phyloP scores from a whole-genome alignment of 2,329 filamentous ascomycete species.

The Penicillium decumbens region DNA sequence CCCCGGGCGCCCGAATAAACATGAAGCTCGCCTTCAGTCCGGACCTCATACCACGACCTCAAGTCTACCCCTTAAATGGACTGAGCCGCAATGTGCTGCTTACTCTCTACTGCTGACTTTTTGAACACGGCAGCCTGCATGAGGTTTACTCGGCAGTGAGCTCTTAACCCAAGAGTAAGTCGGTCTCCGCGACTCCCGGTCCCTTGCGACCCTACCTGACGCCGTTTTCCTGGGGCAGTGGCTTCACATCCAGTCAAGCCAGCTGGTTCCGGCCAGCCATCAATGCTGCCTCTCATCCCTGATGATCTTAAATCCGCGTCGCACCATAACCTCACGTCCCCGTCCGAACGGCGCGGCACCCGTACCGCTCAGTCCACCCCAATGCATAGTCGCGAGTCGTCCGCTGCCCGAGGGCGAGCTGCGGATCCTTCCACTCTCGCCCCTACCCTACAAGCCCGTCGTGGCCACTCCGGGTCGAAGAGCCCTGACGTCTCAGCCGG shows the following conservation, averaged over 20 bases:
- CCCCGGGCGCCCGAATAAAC: slow-evolving; percentile 17
- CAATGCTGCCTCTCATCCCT: slow-evolving; percentile 39
- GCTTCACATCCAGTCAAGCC: slow-evolving; percentile 38
- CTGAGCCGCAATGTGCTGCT: slow-evolving; percentile 13
- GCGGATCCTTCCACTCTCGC: slow-evolving; percentile 34
- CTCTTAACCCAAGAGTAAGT: slow-evolving; percentile 18
- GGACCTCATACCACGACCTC: neutral
- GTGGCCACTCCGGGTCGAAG: slow-evolving; percentile 42
- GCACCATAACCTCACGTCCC: slow-evolving; percentile 37
- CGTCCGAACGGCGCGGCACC: slow-evolving; percentile 36
- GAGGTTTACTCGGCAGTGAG: slow-evolving; percentile 13
- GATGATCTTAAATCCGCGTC: slow-evolving; percentile 37
- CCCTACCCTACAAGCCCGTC: slow-evolving; percentile 36
- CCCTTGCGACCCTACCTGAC: slow-evolving; percentile 6
- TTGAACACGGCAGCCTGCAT: slow-evolving; percentile 17
- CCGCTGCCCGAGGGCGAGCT: slow-evolving; percentile 41
- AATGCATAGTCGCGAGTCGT: slow-evolving; percentile 44
- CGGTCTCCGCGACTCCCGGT: slow-evolving; percentile 1
- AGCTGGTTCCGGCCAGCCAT: slow-evolving; percentile 36
- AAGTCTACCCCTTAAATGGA: slow-evolving; percentile 7
- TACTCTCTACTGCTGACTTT: slow-evolving; percentile 9
- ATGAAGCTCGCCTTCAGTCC: slow-evolving; percentile 8
- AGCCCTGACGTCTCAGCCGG: slow-evolving; percentile 37
- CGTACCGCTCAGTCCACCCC: slow-evolving; percentile 37
- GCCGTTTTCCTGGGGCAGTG: slow-evolving; percentile 21